Evolutionary conservation across 305 asterid genomes (phyloP).

Genomic region (Fraxinus paxiana): DNA sequence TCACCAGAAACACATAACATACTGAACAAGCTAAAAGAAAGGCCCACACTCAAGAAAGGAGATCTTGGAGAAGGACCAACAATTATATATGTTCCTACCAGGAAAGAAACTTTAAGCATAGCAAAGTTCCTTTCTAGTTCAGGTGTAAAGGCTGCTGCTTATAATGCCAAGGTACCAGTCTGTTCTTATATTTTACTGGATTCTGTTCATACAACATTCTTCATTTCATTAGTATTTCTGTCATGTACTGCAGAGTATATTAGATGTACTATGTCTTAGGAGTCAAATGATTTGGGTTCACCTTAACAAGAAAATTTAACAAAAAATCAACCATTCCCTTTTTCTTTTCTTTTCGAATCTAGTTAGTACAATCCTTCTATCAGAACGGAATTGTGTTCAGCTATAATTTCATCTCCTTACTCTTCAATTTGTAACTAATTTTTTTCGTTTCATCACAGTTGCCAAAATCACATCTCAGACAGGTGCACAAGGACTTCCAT

Average conservation of each 20-base stretch:
- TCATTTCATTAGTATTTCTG: constrained; percentile 11
- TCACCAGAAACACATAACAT: constrained; percentile 25
- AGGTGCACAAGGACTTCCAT: constrained; percentile 68
- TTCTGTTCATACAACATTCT: not conserved
- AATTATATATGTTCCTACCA: constrained; percentile 63
- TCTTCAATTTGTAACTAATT: not conserved
- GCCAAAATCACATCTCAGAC: constrained; percentile 72
- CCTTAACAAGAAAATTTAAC: constrained; percentile 2
- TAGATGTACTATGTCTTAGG: not conserved
- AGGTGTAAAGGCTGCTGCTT: constrained; percentile 76
- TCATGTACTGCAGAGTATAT: not conserved
- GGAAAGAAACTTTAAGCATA: constrained; percentile 64
- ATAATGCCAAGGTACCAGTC: constrained; percentile 64
- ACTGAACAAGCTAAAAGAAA: constrained; percentile 35
- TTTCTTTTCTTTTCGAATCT: not conserved
- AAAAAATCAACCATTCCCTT: not conserved
- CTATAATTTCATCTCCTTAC: constrained; percentile 11
- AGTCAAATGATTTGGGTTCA: constrained; percentile 12
- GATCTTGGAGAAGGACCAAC: constrained; percentile 54
- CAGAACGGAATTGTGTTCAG: not conserved
- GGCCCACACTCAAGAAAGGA: constrained; percentile 29
- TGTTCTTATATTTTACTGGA: constrained; percentile 12
- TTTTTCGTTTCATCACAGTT: constrained; percentile 39
- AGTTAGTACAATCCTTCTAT: not conserved
- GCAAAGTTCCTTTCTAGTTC: constrained; percentile 52